phyloP scores from a whole-genome alignment of 805 yeast species.

The Yamadazyma phyllophila region DNA sequence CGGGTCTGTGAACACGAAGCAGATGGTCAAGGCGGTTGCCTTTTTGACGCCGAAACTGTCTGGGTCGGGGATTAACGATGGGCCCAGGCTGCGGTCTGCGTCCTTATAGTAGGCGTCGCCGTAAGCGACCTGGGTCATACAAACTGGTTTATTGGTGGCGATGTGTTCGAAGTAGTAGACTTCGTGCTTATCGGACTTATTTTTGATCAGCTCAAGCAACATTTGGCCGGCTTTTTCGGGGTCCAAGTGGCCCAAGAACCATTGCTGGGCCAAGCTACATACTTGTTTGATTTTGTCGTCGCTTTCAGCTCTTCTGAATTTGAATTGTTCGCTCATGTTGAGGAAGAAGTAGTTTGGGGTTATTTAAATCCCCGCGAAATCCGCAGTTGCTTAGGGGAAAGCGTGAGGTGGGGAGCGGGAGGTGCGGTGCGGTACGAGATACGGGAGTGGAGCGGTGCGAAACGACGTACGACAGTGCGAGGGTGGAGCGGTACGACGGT shows the following conservation, averaged over 20 bases:
- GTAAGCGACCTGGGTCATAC: conserved; percentile 22
- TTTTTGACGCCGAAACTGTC: conserved; percentile 30
- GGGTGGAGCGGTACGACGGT: neutral
- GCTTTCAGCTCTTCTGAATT: conserved; percentile 14
- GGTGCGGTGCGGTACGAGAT: too few species aligned
- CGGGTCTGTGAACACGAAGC: conserved; percentile 26
- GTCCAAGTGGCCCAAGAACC: conserved; percentile 4
- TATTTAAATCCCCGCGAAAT: conserved; percentile 3
- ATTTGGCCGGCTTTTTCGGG: conserved; percentile 23
- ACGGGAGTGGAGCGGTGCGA: too few species aligned
- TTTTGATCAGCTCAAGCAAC: conserved; percentile 10
- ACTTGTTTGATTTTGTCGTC: conserved; percentile 13
- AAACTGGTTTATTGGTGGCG: conserved; percentile 20
- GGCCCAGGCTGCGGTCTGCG: conserved; percentile 21
- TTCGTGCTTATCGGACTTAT: conserved; percentile 19
- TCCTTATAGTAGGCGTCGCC: conserved; percentile 29
- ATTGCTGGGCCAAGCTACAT: conserved; percentile 2
- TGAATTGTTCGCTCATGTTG: conserved; percentile 17
- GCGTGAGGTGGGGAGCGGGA: neutral
- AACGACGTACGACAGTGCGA: neutral
- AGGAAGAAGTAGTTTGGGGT: neutral
- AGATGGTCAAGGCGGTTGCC: conserved; percentile 24
- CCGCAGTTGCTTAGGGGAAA: neutral
- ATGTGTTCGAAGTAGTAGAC: conserved; percentile 28
- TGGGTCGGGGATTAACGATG: conserved; percentile 31